These are phyloP conservation scores for Scutellaria baicalensis DNA, from an alignment of 257 asterid genomes.

Conservation along the genomic window DNA sequence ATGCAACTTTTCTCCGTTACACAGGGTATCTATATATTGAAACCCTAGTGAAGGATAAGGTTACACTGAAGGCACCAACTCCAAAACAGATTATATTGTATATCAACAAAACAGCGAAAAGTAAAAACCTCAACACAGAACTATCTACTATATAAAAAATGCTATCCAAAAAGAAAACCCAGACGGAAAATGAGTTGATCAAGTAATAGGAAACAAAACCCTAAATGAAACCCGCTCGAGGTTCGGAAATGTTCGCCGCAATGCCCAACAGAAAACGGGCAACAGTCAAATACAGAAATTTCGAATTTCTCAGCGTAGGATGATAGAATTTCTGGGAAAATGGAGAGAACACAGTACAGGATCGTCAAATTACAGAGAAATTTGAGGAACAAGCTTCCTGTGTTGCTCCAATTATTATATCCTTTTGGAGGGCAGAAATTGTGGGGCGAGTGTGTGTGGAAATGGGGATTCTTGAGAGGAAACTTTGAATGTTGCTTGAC, in stretches of 20 bases:
- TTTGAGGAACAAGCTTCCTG: not conserved
- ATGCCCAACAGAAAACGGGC: slow-evolving; percentile 29
- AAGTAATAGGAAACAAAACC: slow-evolving; percentile 41
- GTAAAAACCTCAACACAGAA: slow-evolving; percentile 2
- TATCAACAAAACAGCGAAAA: not conserved
- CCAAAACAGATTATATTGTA: not conserved
- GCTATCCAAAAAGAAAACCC: slow-evolving; percentile 1
- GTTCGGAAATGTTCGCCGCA: slow-evolving; percentile 25
- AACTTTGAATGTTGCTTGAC: slow-evolving; percentile 38
- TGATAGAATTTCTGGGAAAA: not conserved
- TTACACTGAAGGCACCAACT: slow-evolving; percentile 3
- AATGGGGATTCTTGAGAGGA: slow-evolving; percentile 18
- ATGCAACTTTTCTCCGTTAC: slow-evolving; percentile 5
- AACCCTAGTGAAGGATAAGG: slow-evolving; percentile 6
- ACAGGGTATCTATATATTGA: not conserved
- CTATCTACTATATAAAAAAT: not conserved
- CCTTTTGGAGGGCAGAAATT: not conserved
- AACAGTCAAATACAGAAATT: not conserved
- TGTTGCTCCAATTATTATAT: not conserved
- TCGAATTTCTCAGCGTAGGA: slow-evolving; percentile 4
- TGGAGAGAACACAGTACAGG: slow-evolving; percentile 10
- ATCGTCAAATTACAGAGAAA: slow-evolving; percentile 23
- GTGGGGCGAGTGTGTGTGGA: slow-evolving; percentile 10
- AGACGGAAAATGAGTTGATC: slow-evolving; percentile 19
- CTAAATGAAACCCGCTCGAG: slow-evolving; percentile 25